phyloP scores from a whole-genome alignment of 345 rosid species.

The Bruguiera sexangula region DNA sequence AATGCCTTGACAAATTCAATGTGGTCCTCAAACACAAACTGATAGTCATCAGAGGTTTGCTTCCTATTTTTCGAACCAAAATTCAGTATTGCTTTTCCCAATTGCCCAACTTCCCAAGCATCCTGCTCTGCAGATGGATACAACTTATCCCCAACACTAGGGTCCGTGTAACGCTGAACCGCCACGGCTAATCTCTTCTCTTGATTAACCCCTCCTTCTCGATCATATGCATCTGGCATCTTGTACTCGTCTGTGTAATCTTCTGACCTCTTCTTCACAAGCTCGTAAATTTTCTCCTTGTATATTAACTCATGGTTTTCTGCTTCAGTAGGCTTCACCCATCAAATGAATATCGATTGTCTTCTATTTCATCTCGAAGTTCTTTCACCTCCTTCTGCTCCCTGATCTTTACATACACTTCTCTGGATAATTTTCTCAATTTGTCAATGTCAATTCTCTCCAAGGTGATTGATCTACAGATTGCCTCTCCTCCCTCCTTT shows the following conservation, averaged over 20 bases:
- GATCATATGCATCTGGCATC: conserved; percentile 97
- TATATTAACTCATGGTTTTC: conserved; percentile 61
- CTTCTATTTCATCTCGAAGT: conserved; percentile 84
- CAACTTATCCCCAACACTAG: conserved; percentile 73
- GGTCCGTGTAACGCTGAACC: conserved; percentile 80
- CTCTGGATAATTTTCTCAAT: conserved; percentile 86
- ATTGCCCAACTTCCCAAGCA: conserved; percentile 98
- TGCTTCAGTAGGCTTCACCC: conserved; percentile 70
- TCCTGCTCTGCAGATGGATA: conserved; percentile 97
- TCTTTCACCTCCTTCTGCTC: conserved; percentile 94
- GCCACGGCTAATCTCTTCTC: conserved; percentile 93
- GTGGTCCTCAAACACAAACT: conserved; percentile 94
- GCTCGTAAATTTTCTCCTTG: conserved; percentile 77
- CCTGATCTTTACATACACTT: conserved; percentile 83
- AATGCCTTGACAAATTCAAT: conserved; percentile 81
- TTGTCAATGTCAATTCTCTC: conserved; percentile 50
- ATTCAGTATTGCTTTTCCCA: conserved; percentile 75
- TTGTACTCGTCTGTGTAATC: conserved; percentile 50
- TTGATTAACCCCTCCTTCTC: conserved; percentile 73
- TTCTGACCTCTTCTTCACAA: conserved; percentile 67
- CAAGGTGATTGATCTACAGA: conserved; percentile 59
- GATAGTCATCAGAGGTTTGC: conserved; percentile 12
- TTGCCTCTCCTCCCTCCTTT: conserved; percentile 84
- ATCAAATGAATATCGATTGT: conserved; percentile 73
- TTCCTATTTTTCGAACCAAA: conserved; percentile 61